phyloP scores from a whole-genome alignment of 192 early-diverging fungal species.

The Mortierella antarctica region DNA sequence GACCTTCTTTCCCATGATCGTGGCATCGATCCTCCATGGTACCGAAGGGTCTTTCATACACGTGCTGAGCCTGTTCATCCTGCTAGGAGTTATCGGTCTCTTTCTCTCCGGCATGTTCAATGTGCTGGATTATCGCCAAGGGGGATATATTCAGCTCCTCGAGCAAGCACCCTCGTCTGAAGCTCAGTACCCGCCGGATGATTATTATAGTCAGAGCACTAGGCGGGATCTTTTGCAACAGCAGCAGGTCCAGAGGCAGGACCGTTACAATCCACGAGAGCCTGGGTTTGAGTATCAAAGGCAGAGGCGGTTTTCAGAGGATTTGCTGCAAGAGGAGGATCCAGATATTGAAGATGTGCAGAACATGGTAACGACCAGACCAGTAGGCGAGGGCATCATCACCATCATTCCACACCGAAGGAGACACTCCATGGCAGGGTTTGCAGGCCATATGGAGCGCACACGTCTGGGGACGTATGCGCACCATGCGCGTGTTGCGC shows the following conservation, averaged over 20 bases:
- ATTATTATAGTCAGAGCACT: not conserved
- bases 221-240: not conserved
- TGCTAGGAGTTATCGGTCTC: slow-evolving; percentile 23
- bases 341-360: slow-evolving; percentile 32
- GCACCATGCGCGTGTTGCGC: slow-evolving; percentile 1
- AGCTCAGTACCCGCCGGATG: not conserved
- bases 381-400: slow-evolving; percentile 47
- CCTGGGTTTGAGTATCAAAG: slow-evolving; percentile 32
- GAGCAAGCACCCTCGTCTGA: not conserved
- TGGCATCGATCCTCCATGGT: slow-evolving; percentile 60
- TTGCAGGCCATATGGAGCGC: slow-evolving; percentile 28
- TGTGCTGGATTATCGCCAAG: slow-evolving; percentile 14
- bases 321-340: slow-evolving; percentile 10
- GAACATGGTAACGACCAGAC: slow-evolving; percentile 36
- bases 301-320: slow-evolving; percentile 12
- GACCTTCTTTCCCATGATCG: slow-evolving; percentile 66
- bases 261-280: slow-evolving; percentile 20
- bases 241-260: not conserved
- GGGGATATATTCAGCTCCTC: slow-evolving; percentile 4
- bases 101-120: slow-evolving; percentile 22
- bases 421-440: slow-evolving; percentile 38
- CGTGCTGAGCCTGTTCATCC: slow-evolving; percentile 42
- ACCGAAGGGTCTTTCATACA: slow-evolving; percentile 35
- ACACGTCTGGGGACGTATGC: slow-evolving; percentile 19
- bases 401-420: slow-evolving; percentile 44